Percentiles rank a stretch among this genome's conserved stretches.
phyloP scores from a whole-genome alignment of 805 yeast genomes.

The Helenozyma baotianmanensis region DNA sequence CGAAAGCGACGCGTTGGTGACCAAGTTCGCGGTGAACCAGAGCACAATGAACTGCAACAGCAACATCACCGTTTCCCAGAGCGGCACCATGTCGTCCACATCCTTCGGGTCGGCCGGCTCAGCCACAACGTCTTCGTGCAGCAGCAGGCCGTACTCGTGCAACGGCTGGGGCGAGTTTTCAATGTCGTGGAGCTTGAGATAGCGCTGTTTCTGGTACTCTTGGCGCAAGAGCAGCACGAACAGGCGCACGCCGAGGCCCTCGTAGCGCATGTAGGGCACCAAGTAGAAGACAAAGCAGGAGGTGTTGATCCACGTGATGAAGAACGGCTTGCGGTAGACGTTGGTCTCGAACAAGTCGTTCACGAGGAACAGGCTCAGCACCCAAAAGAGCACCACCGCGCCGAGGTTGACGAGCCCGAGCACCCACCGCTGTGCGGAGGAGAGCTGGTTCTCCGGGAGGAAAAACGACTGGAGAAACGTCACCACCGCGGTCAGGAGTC shows the following conservation, averaged over 20 bases:
- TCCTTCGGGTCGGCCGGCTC: constrained; percentile 8
- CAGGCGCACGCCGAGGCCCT: constrained; percentile 18
- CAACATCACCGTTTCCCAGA: constrained; percentile 64
- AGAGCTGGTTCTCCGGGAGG: constrained; percentile 18
- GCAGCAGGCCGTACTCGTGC: constrained; percentile 10
- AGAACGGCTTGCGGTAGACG: constrained; percentile 80
- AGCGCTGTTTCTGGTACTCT: constrained; percentile 17
- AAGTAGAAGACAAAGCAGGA: constrained; percentile 77
- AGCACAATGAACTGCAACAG: constrained; percentile 79
- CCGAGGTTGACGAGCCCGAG: constrained; percentile 70
- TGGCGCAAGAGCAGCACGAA: constrained; percentile 20
- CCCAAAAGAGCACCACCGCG: constrained; percentile 86
- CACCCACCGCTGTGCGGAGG: constrained; percentile 54
- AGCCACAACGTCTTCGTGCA: constrained; percentile 3
- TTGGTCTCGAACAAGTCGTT: constrained; percentile 69
- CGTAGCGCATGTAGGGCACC: constrained; percentile 48
- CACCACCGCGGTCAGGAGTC: constrained; percentile 9
- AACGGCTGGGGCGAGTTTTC: constrained; percentile 4
- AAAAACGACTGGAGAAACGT: constrained; percentile 12
- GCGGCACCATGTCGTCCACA: constrained; percentile 9
- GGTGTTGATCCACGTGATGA: constrained; percentile 89
- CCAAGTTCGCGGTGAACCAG: constrained; percentile 89
- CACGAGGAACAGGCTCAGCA: constrained; percentile 78
- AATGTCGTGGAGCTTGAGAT: constrained; percentile 1
- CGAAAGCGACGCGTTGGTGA: constrained; percentile 76